Percentiles rank a stretch among this genome's conserved stretches.
phyloP scores from a whole-genome alignment of 1,284 basidiomycete genomes.

The Cryptococcus sp. region DNA sequence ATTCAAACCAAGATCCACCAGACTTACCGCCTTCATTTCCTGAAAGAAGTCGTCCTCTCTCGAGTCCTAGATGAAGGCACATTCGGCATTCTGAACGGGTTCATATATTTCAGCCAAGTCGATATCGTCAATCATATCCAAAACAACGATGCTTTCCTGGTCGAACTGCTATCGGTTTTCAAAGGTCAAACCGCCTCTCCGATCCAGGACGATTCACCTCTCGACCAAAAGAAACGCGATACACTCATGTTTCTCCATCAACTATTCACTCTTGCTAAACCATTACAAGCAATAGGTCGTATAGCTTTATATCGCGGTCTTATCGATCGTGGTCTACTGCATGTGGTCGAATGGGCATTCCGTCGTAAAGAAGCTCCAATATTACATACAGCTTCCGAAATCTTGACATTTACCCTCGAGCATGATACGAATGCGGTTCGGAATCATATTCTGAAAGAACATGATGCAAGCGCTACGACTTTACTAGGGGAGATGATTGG shows the following conservation, averaged over 20 bases:
- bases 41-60: conserved; percentile 96
- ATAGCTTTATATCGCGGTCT: conserved; percentile 83
- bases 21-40: conserved; percentile 91
- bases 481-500: conserved; percentile 70
- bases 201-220: conserved; percentile 11
- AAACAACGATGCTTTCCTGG: conserved; percentile 68
- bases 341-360: conserved; percentile 88
- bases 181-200: conserved; percentile 53
- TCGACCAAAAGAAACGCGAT: conserved; percentile 53
- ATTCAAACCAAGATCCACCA: conserved; percentile 89
- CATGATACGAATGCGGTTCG: conserved; percentile 87
- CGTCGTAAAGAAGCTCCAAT: conserved; percentile 54
- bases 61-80: conserved; percentile 92
- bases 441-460: conserved; percentile 75
- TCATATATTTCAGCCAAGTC: conserved; percentile 98
- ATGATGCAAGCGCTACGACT: conserved; percentile 56
- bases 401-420: conserved; percentile 81
- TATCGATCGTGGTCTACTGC: conserved; percentile 81
- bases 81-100: conserved; percentile 93
- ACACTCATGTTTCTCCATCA: conserved; percentile 86
- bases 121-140: conserved; percentile 93
- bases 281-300: conserved; percentile 82
- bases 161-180: conserved; percentile 73
- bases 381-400: conserved; percentile 79
- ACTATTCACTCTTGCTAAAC: conserved; percentile 92